Base-by-base conservation (phyloP, 2,329 filamentous ascomycete genomes). In the Cryoendolithus antarcticus region DNA sequence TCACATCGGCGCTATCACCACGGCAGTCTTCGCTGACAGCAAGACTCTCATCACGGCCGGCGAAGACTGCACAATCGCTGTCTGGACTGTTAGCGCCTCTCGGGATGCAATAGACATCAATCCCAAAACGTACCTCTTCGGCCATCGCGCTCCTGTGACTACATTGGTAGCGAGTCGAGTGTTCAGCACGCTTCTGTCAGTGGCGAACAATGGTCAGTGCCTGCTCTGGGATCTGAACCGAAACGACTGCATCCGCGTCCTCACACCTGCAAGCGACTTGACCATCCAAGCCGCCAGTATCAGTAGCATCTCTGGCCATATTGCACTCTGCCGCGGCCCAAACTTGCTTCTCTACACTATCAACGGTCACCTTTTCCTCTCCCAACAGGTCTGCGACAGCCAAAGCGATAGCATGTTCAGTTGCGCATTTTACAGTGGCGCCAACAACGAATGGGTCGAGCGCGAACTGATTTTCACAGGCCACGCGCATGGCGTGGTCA, bases 171-270 rank as follows among this genome's bases (percentile, higher is more conserved):
- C 89, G 2, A 93, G 85, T 30, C 82, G 86, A 45, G 82, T 86
- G 0, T 93, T 95, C 59, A 88, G 85, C 54, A 83, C 86, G 0
- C 75, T 98, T 38, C 70, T 96, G 3, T 93, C 86, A 1, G 81
- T 83, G 1, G 88, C 83, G 0, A 72, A 72, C 1, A 85, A 93
- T 53, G 88, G 88, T 0, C 78, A 84, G 30, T 78, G 88, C 8
- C 78, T 93, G 53, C 68, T 96, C 3, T 98, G 91, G 91, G 91
- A 96, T 58, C 70, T 98, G 3, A 98, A 96, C 59, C 77, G 85
- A 9, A 74, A 86, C 9, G 82, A 86, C 38, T 93, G 94, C 53
- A 79, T 96, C 5, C 52, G 58, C 8, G 44, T 55, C 4, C 48
- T 61, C 0, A 49, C 53, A 4, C 48, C 52, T 3, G 33, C 81